Evolutionary conservation across 2,329 filamentous ascomycete species (phyloP), one percentile per base, ranked within the genome.

Genomic region (Colletotrichum tamarilloi): DNA sequence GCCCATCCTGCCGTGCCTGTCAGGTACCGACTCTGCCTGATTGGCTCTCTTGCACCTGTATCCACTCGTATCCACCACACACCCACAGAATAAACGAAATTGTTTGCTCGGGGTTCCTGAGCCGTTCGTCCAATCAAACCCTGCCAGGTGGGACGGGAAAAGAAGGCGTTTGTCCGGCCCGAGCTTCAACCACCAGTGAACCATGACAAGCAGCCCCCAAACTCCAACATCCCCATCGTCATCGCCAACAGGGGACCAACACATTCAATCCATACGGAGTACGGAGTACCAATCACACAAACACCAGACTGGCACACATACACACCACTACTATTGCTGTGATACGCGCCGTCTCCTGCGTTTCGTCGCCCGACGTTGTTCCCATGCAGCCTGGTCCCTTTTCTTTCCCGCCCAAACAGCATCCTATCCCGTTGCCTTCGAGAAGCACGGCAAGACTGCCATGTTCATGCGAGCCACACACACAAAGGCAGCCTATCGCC

Each of bases 31-130:
- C 24, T 16, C 11, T 12, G 19, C 26, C 68, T 68, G 55, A 57
- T 74, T 74, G 72, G 72, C 19, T 11, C 5, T n/a, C 42, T n/a
- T 22, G 6, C 8, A 2, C 5, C 6, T 9, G 8, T 24, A n/a
- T n/a, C 67, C 62, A 66, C 67, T 9, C 14, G n/a, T 35, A 24
- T 22, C 67, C 57, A 62, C 67, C 9, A 16, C 59, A 16, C 66
- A 53, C 62, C 52, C 62, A 62, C 30, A 46, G n/a, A 32, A 63
- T 64, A 72, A 67, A 60, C 72, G 72, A 74, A 59, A 74, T 74
- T 74, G 68, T 68, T 74, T 72, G 52, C 28, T 49, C 68, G 56
- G 72, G 72, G 72, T 67, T 67, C 62, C 38, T 26, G 62, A 19
- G 12, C 32, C 19, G 19, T 60, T 59, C 14, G 32, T 28, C 72